Base-by-base conservation (phyloP, 257 asterid genomes). In the Scutellaria minor region DNA sequence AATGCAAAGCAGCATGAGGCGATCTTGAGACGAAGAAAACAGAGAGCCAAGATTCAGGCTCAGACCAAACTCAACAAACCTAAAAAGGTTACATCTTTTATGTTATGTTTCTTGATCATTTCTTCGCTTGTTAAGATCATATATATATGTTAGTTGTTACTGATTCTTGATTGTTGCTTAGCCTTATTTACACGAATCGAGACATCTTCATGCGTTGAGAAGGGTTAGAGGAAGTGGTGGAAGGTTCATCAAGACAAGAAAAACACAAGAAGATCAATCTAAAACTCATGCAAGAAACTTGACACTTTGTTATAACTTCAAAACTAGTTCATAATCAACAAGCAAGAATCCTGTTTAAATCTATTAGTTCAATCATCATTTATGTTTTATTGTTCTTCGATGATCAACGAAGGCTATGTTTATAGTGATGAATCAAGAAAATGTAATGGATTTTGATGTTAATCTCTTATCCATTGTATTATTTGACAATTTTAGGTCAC, bases 201-300 rank as follows among this genome's bases (percentile, higher is more conserved):
- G 77, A 9, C 77, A 73, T 73, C 71, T 73, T n/a, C 77, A 73
- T 63, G 77, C 77, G 5, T 6, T 63, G 57, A 73, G 71, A 73
- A 52, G 77, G 27, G 71, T 45, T 3, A 40, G 77, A 73, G 77
- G 71, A 22, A 41, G 0, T 9, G 65, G 77, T 9, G 77, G 77
- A n/a, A 65, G 77, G 47, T 73, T 73, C 62, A 24, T 60, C 31
- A 71, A 37, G 44, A 51, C 42, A 15, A n/a, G 40, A 41, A 52
- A 40, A 39, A 5, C 1, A 9, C 44, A 54, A 40, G 55, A 42
- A 11, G 44, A 68, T 14, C 27, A 37, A 7, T 63, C 7, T 2
- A 63, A 63, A 52, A 3, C 13, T 65, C 58, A 20, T 64, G 71
- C 58, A 46, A 65, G 40, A 47, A 24, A 44, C 47, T 27, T 56